phyloP scores from a whole-genome alignment of 305 asterid species.

The Fraxinus greggii region DNA sequence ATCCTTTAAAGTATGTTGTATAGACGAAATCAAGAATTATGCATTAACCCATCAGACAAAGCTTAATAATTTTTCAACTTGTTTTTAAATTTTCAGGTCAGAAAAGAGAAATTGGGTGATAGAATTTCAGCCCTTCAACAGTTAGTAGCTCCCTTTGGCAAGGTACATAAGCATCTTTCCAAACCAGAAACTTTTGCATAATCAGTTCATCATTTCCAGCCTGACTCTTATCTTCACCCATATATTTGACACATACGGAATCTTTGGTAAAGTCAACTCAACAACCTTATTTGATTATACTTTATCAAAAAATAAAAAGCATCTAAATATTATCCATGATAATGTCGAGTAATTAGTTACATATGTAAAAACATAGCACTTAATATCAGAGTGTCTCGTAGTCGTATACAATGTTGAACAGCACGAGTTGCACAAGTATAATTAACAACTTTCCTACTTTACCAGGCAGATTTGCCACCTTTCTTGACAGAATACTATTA shows the following conservation, averaged over 20 bases:
- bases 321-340: not conserved
- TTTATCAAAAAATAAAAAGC: too few relatives aligned
- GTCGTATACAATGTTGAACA: not conserved
- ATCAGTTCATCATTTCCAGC: not conserved
- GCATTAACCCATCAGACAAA: not conserved
- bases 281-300: not conserved
- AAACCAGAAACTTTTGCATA: not conserved
- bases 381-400: not conserved
- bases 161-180: conserved; percentile 42
- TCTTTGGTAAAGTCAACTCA: not conserved
- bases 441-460: too few relatives aligned
- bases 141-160: conserved; percentile 89
- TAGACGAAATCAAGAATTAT: not conserved
- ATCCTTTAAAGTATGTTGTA: conserved; percentile 50
- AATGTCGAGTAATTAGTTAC: not conserved
- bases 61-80: not conserved
- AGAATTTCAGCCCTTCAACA: conserved; percentile 90
- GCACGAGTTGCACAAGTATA: not conserved
- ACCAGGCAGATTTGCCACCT: too few relatives aligned
- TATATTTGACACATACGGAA: not conserved
- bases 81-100: conserved; percentile 42
- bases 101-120: conserved; percentile 87
- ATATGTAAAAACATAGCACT: too few relatives aligned
- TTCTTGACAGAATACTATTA: too few relatives aligned
- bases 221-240: not conserved